Evolutionary conservation across 2,329 filamentous ascomycete genomes (phyloP).

Genomic region (Epichloe elymi): DNA sequence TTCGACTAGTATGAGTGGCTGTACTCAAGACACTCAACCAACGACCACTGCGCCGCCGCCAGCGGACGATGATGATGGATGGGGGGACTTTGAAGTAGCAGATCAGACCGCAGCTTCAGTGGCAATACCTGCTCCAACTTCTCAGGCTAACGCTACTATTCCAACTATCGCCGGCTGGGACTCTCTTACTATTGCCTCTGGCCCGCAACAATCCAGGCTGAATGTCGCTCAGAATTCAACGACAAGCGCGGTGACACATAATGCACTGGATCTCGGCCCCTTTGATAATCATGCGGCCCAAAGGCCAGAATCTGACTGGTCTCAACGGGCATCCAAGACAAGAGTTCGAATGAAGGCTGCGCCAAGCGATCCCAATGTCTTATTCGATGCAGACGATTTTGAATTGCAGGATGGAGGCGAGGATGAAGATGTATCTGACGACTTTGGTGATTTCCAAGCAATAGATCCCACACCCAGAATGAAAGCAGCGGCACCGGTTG

Average conservation of each 20-base stretch:
- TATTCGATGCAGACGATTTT: slow-evolving; percentile 54
- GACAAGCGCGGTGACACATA: background rate
- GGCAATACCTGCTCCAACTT: background rate
- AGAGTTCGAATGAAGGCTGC: slow-evolving; percentile 13
- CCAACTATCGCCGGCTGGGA: background rate
- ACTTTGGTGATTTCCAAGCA: slow-evolving; percentile 48
- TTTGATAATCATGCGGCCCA: background rate
- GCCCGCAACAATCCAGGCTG: background rate
- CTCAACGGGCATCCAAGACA: slow-evolving; percentile 6
- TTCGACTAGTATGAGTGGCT: slow-evolving; percentile 9
- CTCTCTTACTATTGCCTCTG: background rate
- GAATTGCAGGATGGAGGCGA: slow-evolving; percentile 27
- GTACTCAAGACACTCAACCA: slow-evolving; percentile 5
- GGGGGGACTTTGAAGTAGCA: slow-evolving; percentile 55
- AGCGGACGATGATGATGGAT: slow-evolving; percentile 45
- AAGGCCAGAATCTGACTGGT: slow-evolving; percentile 9
- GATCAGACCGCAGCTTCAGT: slow-evolving; percentile 12
- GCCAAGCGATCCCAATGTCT: slow-evolving; percentile 35
- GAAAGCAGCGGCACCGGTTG: background rate
- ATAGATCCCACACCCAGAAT: slow-evolving; percentile 14
- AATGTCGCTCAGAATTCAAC: background rate
- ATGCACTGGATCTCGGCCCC: background rate
- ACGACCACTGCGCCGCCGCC: background rate
- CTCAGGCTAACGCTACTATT: background rate
- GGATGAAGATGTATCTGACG: slow-evolving; percentile 35